phyloP scores from a whole-genome alignment of 2,329 filamentous ascomycete genomes.

The Colletotrichum navitas region DNA sequence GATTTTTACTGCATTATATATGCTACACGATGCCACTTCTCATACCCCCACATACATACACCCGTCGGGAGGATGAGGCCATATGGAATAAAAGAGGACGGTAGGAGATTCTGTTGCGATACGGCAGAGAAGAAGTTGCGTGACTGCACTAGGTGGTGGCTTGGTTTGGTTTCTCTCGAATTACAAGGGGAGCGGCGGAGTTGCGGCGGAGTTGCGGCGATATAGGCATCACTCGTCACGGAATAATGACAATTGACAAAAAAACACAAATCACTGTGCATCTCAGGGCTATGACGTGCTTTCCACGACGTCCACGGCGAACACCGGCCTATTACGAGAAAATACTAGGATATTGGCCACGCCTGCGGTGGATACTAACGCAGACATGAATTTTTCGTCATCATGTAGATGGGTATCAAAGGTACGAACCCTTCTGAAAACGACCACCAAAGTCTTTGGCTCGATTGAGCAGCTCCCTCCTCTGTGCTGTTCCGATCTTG shows the following conservation, averaged over 20 bases:
- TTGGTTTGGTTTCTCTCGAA: slow-evolving; percentile 42
- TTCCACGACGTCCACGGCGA: background rate
- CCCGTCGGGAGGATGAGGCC: slow-evolving; percentile 10
- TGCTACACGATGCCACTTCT: slow-evolving; percentile 36
- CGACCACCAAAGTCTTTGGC: slow-evolving; percentile 85
- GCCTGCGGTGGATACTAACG: background rate
- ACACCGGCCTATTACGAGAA: too few relatives aligned
- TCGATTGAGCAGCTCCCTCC: slow-evolving; percentile 82
- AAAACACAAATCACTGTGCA: slow-evolving; percentile 48
- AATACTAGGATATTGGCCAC: background rate
- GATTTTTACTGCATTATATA: slow-evolving; percentile 31
- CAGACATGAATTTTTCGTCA: too few relatives aligned
- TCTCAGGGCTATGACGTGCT: slow-evolving; percentile 26
- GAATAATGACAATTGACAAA: slow-evolving; percentile 40
- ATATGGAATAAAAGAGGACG: slow-evolving; percentile 20
- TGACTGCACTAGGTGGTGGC: slow-evolving; percentile 18
- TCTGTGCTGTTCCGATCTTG: slow-evolving; percentile 78
- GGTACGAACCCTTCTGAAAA: slow-evolving; percentile 81
- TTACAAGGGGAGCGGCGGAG: slow-evolving; percentile 43
- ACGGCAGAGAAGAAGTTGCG: slow-evolving; percentile 20
- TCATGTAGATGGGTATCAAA: slow-evolving; percentile 53
- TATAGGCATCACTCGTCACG: slow-evolving; percentile 39
- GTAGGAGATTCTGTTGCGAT: background rate
- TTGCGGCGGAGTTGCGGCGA: slow-evolving; percentile 45
- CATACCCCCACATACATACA: slow-evolving; percentile 40